Base-by-base conservation (phyloP, 768 basidiomycete genomes). In the Mycena albidolilacea region DNA sequence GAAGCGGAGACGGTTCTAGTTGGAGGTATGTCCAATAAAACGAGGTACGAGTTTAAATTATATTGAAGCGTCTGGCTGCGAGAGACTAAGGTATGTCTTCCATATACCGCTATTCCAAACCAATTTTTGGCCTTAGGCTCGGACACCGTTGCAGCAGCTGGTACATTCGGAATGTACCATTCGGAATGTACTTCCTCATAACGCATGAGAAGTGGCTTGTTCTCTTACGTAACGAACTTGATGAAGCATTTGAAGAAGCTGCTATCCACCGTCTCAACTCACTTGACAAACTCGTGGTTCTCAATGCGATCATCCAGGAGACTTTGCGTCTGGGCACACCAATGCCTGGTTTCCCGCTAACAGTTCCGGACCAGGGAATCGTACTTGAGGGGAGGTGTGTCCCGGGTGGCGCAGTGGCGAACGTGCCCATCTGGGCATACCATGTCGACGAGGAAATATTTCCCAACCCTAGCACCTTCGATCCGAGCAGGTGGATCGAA, bases 141-240 rank as follows among this genome's bases (percentile, higher is more conserved):
- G 8, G 67, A 68, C 37, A 52, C 58, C 4, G 11, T 60, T n/a
- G 67, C 46, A 48, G 67, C 44, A 19, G 7, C 61, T 12, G 30
- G 46, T 37, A 11, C 52, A 6, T 38, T 61, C 23, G n/a, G n/a
- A n/a, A n/a, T n/a, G n/a, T n/a, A n/a, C n/a, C n/a, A n/a, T n/a
- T n/a, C n/a, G n/a, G n/a, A n/a, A n/a, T 23, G 23, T 23, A 23
- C 23, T 23, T 23, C 23, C 23, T 23, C 7, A 57, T 58, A 9
- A 30, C 35, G 9, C 38, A 68, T 30, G 30, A 44, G 46, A 60
- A 60, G 10, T 68, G 67, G 67, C 10, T 90, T 97, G 81, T 98
- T 96, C 81, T 97, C 96, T 11, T 95, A 92, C 82, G 98, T 97
- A 94, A 98, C 1, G 58, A 61, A 38, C 59, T 68, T 11, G 46